phyloP scores from a whole-genome alignment of 257 asterid genomes.

The Solanum microdontum region DNA sequence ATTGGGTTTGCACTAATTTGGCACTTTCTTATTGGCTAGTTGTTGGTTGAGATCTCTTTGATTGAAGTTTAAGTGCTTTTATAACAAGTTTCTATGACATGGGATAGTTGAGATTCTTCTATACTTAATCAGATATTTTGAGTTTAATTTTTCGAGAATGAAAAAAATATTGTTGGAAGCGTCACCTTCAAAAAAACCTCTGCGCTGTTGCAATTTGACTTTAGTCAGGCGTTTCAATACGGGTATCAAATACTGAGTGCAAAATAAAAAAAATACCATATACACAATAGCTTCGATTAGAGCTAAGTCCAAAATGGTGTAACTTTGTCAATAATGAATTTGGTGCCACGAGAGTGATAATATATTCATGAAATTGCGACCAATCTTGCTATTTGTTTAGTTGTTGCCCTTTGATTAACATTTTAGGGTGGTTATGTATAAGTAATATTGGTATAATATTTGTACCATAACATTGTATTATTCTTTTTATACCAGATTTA shows the following conservation, averaged over 20 bases:
- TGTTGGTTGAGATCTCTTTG: background rate
- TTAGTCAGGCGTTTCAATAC: fast-evolving
- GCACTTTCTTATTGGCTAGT: background rate
- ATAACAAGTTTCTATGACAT: background rate
- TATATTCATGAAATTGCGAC: background rate
- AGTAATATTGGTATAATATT: background rate
- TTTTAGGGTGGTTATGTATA: background rate
- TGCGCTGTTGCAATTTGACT: no score
- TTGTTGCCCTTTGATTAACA: background rate
- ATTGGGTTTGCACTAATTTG: background rate
- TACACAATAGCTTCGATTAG: background rate
- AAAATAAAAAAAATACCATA: no score
- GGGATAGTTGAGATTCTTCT: background rate
- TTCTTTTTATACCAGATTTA: background rate
- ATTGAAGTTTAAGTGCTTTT: background rate
- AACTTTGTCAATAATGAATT: background rate
- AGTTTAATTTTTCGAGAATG: fast-evolving
- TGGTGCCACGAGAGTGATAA: background rate
- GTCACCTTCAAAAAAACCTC: fast-evolving
- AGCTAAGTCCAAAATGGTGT: background rate
- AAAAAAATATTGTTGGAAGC: background rate
- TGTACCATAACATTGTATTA: background rate
- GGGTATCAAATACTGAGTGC: fast-evolving
- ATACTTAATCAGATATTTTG: background rate
- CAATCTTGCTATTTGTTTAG: background rate